Percentiles rank a stretch among this genome's conserved stretches.
These are phyloP conservation scores for Verticillium nonalfalfae DNA, from an alignment of 2,329 filamentous ascomycete genomes.

Conservation along the genomic window DNA sequence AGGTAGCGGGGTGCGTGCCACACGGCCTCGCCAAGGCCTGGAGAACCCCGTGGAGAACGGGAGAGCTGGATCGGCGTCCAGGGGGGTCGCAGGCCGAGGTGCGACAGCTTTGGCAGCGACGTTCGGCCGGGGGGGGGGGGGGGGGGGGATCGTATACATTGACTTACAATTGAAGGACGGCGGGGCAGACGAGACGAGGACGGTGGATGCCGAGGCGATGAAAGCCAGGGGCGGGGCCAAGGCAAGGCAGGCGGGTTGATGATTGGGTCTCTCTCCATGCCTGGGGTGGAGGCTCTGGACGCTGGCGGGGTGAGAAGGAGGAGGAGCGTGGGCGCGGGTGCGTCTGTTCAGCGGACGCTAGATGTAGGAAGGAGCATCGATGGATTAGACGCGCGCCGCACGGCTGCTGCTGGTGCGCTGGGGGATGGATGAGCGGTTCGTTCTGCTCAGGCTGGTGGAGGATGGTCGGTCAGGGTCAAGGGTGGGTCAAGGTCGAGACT, in stretches of 20 bases:
- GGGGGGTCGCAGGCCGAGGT: background rate
- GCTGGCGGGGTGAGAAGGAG: no score
- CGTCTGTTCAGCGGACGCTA: background rate
- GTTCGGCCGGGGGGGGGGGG: background rate
- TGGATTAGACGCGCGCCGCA: background rate
- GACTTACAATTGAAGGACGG: no score
- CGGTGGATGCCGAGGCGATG: background rate
- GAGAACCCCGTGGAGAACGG: background rate
- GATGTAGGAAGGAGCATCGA: background rate
- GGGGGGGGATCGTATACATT: background rate
- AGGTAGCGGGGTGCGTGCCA: background rate
- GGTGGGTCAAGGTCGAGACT: background rate
- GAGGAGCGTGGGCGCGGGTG: no score
- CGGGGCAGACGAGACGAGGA: no score
- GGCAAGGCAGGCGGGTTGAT: no score
- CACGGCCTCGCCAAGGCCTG: background rate
- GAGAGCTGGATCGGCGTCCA: background rate
- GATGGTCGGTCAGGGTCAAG: background rate
- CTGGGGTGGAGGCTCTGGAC: no score
- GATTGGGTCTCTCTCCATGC: no score
- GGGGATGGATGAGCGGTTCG: background rate
- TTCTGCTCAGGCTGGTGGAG: no score
- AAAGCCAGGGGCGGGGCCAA: background rate
- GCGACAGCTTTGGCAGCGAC: background rate
- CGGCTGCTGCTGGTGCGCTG: background rate